These are phyloP conservation scores for Linum trigynum DNA, from an alignment of 345 rosid genomes.

Conservation along the genomic window DNA sequence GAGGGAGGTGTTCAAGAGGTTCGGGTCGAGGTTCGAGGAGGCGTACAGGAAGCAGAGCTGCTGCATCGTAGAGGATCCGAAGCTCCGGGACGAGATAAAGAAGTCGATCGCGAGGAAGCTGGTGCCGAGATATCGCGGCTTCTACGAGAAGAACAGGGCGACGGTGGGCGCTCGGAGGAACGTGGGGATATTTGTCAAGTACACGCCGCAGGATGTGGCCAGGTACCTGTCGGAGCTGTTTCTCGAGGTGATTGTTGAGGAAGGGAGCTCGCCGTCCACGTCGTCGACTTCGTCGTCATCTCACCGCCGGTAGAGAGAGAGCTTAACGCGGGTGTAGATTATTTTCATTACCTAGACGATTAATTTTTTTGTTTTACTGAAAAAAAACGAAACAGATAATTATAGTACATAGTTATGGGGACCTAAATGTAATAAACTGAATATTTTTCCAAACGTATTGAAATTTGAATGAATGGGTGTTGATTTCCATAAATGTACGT, in stretches of 20 bases:
- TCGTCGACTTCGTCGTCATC: neutral
- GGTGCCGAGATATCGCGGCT: constrained; percentile 35
- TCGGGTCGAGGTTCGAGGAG: constrained; percentile 44
- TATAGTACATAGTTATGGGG: too few relatives aligned
- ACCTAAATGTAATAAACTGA: too few relatives aligned
- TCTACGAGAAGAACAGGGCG: constrained; percentile 29
- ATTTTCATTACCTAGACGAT: neutral
- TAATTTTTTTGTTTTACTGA: neutral
- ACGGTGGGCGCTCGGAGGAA: neutral
- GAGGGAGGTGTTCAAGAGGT: constrained; percentile 31
- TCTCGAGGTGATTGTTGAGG: neutral
- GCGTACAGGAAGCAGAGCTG: constrained; percentile 40
- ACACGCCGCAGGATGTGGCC: constrained; percentile 11
- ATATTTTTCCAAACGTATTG: too few relatives aligned
- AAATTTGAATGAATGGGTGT: too few relatives aligned
- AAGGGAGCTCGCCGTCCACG: neutral
- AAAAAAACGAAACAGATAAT: too few relatives aligned
- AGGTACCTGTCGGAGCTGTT: constrained; percentile 8
- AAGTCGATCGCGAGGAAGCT: constrained; percentile 33
- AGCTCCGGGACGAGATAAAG: constrained; percentile 49
- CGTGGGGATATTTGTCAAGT: constrained; percentile 6
- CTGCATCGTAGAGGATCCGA: constrained; percentile 37
- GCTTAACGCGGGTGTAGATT: neutral
- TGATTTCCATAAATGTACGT: too few relatives aligned
- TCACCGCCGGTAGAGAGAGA: neutral